Percentiles rank a stretch among this genome's conserved stretches.
These are phyloP conservation scores for Nothophoma quercina DNA, from an alignment of 2,329 filamentous ascomycete genomes.

Conservation along the genomic window DNA sequence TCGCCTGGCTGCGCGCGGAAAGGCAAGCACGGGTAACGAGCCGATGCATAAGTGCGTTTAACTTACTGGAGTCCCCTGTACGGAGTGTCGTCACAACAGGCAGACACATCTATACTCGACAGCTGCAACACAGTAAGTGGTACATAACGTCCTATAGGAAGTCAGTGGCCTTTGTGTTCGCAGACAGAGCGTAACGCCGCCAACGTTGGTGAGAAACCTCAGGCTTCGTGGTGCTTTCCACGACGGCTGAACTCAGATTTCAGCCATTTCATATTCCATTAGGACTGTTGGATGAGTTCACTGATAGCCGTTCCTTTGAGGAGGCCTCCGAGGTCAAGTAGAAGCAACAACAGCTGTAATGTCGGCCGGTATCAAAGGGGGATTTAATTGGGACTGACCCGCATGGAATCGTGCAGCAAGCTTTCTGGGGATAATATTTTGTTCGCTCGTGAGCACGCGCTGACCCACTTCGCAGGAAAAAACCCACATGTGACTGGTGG, in stretches of 20 bases:
- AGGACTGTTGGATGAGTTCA: too few relatives aligned
- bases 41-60: background rate
- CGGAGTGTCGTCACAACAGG: background rate
- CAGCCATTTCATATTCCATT: too few relatives aligned
- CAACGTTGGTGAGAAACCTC: too few relatives aligned
- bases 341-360: too few relatives aligned
- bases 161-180: background rate
- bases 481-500: background rate
- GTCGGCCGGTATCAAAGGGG: too few relatives aligned
- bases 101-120: background rate
- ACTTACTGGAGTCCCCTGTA: background rate
- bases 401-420: background rate
- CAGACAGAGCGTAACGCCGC: too few relatives aligned
- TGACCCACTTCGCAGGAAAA: background rate
- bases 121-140: background rate
- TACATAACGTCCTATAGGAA: background rate
- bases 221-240: too few relatives aligned
- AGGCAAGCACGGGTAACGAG: background rate
- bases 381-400: background rate
- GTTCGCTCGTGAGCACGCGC: conserved; percentile 4
- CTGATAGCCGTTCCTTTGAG: too few relatives aligned
- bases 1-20: conserved; percentile 4
- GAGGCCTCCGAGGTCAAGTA: too few relatives aligned
- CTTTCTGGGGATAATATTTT: background rate
- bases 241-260: too few relatives aligned